These are phyloP conservation scores for Begonia loranthoides DNA, from an alignment of 306 rosid genomes.

Conservation along the genomic window DNA sequence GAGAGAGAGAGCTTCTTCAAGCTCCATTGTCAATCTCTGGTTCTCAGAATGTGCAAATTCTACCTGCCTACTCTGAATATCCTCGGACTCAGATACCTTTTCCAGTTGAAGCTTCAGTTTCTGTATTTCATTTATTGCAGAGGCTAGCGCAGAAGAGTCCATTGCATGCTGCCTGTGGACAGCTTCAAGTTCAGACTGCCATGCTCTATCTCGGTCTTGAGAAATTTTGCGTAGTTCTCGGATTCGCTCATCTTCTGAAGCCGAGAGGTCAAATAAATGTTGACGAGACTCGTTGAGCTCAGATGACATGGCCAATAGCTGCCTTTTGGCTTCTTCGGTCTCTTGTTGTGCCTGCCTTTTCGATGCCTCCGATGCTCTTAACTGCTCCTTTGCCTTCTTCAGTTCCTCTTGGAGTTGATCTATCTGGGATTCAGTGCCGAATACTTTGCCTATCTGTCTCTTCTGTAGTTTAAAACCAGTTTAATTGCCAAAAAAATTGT, in stretches of 20 bases:
- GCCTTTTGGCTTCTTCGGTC: slow-evolving; percentile 59
- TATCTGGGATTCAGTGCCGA: slow-evolving; percentile 54
- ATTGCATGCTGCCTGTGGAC: slow-evolving; percentile 75
- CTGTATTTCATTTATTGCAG: slow-evolving; percentile 76
- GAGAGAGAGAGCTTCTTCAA: slow-evolving; percentile 40
- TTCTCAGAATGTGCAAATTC: slow-evolving; percentile 51
- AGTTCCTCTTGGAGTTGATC: slow-evolving; percentile 64
- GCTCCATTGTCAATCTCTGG: slow-evolving; percentile 50
- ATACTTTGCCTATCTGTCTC: slow-evolving; percentile 39
- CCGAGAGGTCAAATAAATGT: slow-evolving; percentile 54
- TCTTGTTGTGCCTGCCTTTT: slow-evolving; percentile 58
- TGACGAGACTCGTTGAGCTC: slow-evolving; percentile 63
- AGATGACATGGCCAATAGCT: slow-evolving; percentile 35
- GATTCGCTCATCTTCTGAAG: slow-evolving; percentile 67
- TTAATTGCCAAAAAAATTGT: slow-evolving; percentile 3
- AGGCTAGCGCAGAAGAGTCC: slow-evolving; percentile 71
- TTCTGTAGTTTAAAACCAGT: slow-evolving; percentile 29
- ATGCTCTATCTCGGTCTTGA: slow-evolving; percentile 84
- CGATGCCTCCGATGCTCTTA: slow-evolving; percentile 42
- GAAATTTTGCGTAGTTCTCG: slow-evolving; percentile 65
- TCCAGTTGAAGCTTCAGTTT: slow-evolving; percentile 72
- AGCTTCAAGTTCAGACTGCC: slow-evolving; percentile 93
- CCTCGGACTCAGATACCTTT: slow-evolving; percentile 44
- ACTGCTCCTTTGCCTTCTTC: slow-evolving; percentile 57
- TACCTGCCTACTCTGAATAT: slow-evolving; percentile 30